These are phyloP conservation scores for Pseudovirgaria hyperparasitica DNA, from an alignment of 2,329 filamentous ascomycete species.

Conservation along the genomic window DNA sequence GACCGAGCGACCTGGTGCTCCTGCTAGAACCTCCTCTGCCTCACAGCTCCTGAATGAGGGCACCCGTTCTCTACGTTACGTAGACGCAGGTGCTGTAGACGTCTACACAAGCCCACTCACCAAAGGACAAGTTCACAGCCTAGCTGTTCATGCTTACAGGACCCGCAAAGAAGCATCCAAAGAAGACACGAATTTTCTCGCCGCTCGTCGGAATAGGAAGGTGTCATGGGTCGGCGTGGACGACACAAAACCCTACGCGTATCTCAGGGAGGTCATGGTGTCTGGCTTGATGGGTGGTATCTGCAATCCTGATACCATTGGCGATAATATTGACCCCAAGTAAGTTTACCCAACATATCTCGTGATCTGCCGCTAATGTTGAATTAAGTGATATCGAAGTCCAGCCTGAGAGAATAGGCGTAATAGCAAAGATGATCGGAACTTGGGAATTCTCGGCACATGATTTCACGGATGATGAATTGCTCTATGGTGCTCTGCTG, in stretches of 20 bases:
- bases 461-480: conserved; percentile 77
- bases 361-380: conserved; percentile 9
- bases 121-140: conserved; percentile 56
- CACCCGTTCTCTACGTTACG: conserved; percentile 52
- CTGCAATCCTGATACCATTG: conserved; percentile 54
- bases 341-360: conserved; percentile 23
- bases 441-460: conserved; percentile 86
- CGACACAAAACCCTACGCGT: conserved; percentile 76
- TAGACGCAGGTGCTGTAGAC: conserved; percentile 79
- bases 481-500: conserved; percentile 69
- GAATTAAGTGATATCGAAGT: conserved; percentile 49
- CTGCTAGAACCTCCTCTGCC: conserved; percentile 20
- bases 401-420: conserved; percentile 47
- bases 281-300: conserved; percentile 82
- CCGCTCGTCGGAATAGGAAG: conserved; percentile 63
- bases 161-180: conserved; percentile 63
- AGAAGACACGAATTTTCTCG: conserved; percentile 60
- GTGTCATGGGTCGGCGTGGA: conserved; percentile 85
- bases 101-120: conserved; percentile 72
- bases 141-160: conserved; percentile 75
- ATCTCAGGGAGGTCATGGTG: conserved; percentile 86
- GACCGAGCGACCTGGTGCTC: conserved; percentile 14
- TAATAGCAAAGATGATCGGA: conserved; percentile 57
- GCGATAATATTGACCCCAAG: conserved; percentile 49
- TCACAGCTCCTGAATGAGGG: conserved; percentile 33